These are phyloP conservation scores for Coniochaeta sp. DNA, from an alignment of 2,329 filamentous ascomycete genomes.

Conservation along the genomic window DNA sequence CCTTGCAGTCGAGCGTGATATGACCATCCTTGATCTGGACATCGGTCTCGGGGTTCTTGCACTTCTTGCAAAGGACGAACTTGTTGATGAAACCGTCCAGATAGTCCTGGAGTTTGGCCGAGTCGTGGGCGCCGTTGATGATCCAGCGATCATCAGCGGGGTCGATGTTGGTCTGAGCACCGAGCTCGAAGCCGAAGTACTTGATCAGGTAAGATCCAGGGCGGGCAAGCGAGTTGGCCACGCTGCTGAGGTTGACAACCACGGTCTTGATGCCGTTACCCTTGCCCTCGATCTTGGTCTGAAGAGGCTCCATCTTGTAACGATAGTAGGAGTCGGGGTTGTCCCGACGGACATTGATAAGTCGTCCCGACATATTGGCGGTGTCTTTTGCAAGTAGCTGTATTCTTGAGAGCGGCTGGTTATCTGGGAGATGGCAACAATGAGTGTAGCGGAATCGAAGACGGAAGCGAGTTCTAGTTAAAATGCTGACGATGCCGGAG, in stretches of 20 bases:
- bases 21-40: constrained; percentile 89
- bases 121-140: constrained; percentile 97
- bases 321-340: constrained; percentile 98
- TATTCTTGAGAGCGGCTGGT: constrained; percentile 1
- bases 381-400: constrained; percentile 16
- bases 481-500: background rate
- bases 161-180: constrained; percentile 97
- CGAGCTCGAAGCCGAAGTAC: constrained; percentile 98
- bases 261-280: constrained; percentile 99
- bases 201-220: constrained; percentile 96
- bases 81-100: constrained; percentile 97
- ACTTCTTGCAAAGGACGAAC: constrained; percentile 99
- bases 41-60: constrained; percentile 98
- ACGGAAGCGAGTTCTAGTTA: constrained; percentile 10
- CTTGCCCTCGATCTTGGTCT: constrained; percentile 99
- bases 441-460: constrained; percentile 32
- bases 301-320: constrained; percentile 99
- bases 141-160: constrained; percentile 98
- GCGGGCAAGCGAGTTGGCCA: constrained; percentile 85
- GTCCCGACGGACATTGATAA: constrained; percentile 97
- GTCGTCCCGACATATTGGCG: constrained; percentile 68
- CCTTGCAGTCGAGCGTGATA: constrained; percentile 96
- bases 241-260: constrained; percentile 91
- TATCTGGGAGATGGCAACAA: constrained; percentile 15
- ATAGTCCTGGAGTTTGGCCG: constrained; percentile 92